Evolutionary conservation across 495 filamentous ascomycete genomes (phyloP).

Genomic region (Podospora australis): DNA sequence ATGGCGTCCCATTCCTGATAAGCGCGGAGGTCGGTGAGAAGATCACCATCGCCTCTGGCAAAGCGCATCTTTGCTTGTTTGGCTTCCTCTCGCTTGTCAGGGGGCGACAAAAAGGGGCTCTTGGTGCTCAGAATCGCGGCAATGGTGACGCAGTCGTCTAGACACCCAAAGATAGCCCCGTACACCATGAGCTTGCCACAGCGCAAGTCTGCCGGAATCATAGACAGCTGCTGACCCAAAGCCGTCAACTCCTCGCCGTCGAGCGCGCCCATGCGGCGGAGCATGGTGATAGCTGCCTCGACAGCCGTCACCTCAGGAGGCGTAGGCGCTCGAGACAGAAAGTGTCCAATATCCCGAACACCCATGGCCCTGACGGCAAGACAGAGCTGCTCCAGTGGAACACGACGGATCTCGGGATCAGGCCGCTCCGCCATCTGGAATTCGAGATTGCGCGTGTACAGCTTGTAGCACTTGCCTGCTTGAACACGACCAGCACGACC

Average conservation of each 20-base stretch:
- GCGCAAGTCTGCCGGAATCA: constrained; percentile 91
- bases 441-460: constrained; percentile 83
- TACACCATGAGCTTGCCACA: constrained; percentile 95
- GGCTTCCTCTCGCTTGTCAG: constrained; percentile 72
- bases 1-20: constrained; percentile 73
- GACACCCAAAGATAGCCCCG: constrained; percentile 85
- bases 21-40: constrained; percentile 77
- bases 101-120: constrained; percentile 76
- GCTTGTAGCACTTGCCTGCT: constrained; percentile 88
- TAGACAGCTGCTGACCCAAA: constrained; percentile 79
- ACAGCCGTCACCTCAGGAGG: constrained; percentile 81
- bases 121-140: constrained; percentile 80
- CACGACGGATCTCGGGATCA: constrained; percentile 86
- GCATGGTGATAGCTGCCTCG: constrained; percentile 69
- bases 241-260: constrained; percentile 80
- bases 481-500: constrained; percentile 90
- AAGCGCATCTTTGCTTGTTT: constrained; percentile 72
- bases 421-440: constrained; percentile 80
- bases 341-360: constrained; percentile 66
- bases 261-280: constrained; percentile 81
- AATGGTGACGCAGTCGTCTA: constrained; percentile 84
- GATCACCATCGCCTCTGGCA: constrained; percentile 70
- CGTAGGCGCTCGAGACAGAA: constrained; percentile 80
- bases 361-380: constrained; percentile 94
- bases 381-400: constrained; percentile 91